phyloP scores from a whole-genome alignment of 345 rosid species.

The Populus ilicifolia region DNA sequence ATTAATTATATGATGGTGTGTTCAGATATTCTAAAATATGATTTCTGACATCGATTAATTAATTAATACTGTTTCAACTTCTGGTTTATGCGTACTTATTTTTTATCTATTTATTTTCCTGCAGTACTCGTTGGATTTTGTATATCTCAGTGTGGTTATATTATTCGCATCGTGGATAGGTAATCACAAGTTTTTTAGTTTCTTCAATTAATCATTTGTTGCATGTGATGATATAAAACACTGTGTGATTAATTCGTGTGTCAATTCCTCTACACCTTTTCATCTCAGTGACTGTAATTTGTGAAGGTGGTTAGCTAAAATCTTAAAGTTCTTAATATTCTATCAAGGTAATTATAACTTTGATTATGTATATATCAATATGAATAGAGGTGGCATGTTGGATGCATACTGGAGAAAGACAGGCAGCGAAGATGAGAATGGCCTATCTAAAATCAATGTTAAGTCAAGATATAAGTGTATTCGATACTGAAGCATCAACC shows the following conservation, averaged over 20 bases:
- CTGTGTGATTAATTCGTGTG: background rate
- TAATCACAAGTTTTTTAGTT: constrained; percentile 12
- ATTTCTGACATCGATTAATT: background rate
- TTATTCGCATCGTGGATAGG: constrained; percentile 93
- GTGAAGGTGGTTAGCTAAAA: too few relatives aligned
- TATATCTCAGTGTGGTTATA: constrained; percentile 81
- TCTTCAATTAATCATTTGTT: background rate
- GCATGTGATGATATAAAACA: background rate
- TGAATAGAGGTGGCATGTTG: constrained; percentile 94
- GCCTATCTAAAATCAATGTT: constrained; percentile 81
- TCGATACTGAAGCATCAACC: constrained; percentile 86
- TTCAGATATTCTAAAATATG: background rate
- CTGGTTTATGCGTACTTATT: background rate
- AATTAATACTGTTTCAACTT: background rate
- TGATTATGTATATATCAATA: background rate
- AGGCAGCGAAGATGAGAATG: constrained; percentile 92
- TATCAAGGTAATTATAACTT: background rate
- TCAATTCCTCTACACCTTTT: background rate
- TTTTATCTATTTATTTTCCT: constrained; percentile 2
- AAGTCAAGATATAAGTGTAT: constrained; percentile 83
- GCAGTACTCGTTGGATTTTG: constrained; percentile 98
- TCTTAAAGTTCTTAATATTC: too few relatives aligned
- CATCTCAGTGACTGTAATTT: background rate
- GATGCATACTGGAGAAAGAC: constrained; percentile 98
- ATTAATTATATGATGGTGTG: background rate